These are phyloP conservation scores for Solanum hybrid DNA, from an alignment of 305 asterid genomes.

Conservation along the genomic window DNA sequence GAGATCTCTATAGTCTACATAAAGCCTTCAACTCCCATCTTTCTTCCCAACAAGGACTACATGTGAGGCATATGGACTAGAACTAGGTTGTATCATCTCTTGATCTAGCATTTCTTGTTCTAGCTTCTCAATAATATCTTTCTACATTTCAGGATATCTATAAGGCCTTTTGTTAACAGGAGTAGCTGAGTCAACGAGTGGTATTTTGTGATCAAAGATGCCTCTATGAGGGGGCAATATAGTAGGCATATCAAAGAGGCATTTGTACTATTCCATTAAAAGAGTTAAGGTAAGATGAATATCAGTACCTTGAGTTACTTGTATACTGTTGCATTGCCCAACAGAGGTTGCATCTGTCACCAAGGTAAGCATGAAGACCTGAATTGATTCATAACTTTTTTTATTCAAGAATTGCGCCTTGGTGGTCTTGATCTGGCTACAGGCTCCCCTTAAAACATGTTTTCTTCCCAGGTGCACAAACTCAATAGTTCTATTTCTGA, in stretches of 20 bases:
- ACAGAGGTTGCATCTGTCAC: background rate
- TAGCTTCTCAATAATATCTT: background rate
- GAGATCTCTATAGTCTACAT: background rate
- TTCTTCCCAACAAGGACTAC: background rate
- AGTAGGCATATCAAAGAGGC: background rate
- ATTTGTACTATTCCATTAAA: background rate
- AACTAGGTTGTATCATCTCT: background rate
- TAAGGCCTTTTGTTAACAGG: background rate
- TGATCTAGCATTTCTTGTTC: background rate
- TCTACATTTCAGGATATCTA: background rate
- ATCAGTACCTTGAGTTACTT: background rate
- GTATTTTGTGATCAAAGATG: background rate
- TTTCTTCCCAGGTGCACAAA: background rate
- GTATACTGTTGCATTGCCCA: background rate
- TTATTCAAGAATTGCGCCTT: background rate
- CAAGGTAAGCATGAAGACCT: background rate
- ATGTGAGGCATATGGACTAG: background rate
- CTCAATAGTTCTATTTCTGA: background rate
- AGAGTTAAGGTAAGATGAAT: no score
- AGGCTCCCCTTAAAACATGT: background rate
- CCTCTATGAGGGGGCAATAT: background rate
- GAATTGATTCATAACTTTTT: background rate
- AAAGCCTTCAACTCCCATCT: background rate
- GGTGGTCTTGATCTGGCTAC: background rate
- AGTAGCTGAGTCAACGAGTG: background rate